Conservation (phyloP, 106 monocot species). For the Dendrobium chrysotoxum region DNA sequence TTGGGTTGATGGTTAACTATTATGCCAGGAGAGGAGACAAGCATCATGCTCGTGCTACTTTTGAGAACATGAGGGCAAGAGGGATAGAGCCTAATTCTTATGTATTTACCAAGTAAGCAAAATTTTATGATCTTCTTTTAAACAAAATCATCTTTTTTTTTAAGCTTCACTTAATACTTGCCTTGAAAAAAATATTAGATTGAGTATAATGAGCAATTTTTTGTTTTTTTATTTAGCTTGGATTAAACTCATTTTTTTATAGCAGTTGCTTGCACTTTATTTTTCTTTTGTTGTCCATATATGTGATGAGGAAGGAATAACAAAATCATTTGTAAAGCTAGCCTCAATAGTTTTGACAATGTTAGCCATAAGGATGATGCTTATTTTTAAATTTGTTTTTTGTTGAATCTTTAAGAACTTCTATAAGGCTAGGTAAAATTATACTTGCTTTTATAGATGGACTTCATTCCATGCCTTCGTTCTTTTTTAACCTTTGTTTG, state of each 20-base stretch:
- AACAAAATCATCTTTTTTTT: background rate
- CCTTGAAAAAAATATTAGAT: background rate
- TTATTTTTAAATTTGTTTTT: background rate
- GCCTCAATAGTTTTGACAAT: too few relatives aligned
- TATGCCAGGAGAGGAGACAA: conserved; percentile 97
- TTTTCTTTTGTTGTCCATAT: too few relatives aligned
- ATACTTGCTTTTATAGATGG: background rate
- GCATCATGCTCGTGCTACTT: conserved; percentile 93
- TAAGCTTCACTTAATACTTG: background rate
- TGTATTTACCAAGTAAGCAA: conserved; percentile 86
- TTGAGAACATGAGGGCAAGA: conserved; percentile 97
- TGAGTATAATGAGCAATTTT: background rate
- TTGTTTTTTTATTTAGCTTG: background rate
- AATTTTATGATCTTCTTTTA: background rate
- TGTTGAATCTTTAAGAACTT: too few relatives aligned
- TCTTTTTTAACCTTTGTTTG: background rate
- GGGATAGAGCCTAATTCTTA: conserved; percentile 92
- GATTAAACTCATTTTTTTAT: background rate
- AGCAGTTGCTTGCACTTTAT: background rate
- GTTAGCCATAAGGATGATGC: background rate
- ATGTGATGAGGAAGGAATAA: too few relatives aligned
- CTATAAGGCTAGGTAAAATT: too few relatives aligned
- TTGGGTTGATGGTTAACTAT: conserved; percentile 86
- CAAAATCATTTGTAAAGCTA: too few relatives aligned
- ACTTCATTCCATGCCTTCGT: background rate